phyloP scores from a whole-genome alignment of 1,139 yeast species.

The Lodderomyces theae region DNA sequence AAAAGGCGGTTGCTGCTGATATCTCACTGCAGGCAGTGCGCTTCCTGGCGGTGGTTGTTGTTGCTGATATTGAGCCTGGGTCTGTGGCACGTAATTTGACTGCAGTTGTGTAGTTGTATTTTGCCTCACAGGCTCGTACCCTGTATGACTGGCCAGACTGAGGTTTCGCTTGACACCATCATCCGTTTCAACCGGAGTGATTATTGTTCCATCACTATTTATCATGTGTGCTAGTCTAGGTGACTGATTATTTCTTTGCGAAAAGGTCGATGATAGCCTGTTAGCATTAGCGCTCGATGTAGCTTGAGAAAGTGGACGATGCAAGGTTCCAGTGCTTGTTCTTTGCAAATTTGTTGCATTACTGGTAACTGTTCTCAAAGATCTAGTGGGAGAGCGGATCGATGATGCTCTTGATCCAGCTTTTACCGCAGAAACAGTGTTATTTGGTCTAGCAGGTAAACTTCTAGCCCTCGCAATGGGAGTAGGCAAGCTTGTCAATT shows the following conservation, averaged over 20 bases:
- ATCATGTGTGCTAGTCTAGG: conserved; percentile 44
- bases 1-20: conserved; percentile 16
- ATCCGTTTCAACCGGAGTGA: conserved; percentile 40
- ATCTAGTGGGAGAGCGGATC: conserved; percentile 19
- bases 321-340: conserved; percentile 5
- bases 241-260: conserved; percentile 30
- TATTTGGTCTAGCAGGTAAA: conserved; percentile 11
- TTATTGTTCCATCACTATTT: conserved; percentile 48
- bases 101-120: conserved; percentile 3
- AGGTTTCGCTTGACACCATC: conserved; percentile 15
- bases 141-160: conserved; percentile 3
- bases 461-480: conserved; percentile 49
- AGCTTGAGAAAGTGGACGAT: conserved; percentile 25
- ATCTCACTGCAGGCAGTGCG: conserved; percentile 12
- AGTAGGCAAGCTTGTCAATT: conserved; percentile 56
- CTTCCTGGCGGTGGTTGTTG: conserved; percentile 7
- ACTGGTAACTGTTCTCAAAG: conserved; percentile 26
- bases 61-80: conserved; percentile 11
- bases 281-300: conserved; percentile 26
- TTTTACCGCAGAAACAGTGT: conserved; percentile 12
- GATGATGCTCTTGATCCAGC: conserved; percentile 11
- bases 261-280: conserved; percentile 38
- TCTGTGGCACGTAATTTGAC: conserved; percentile 12
- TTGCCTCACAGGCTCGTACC: not conserved
- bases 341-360: conserved; percentile 9